Evolutionary conservation across 176 grass and related monocot genomes (phyloP).

Genomic region (Aechmea fasciata): DNA sequence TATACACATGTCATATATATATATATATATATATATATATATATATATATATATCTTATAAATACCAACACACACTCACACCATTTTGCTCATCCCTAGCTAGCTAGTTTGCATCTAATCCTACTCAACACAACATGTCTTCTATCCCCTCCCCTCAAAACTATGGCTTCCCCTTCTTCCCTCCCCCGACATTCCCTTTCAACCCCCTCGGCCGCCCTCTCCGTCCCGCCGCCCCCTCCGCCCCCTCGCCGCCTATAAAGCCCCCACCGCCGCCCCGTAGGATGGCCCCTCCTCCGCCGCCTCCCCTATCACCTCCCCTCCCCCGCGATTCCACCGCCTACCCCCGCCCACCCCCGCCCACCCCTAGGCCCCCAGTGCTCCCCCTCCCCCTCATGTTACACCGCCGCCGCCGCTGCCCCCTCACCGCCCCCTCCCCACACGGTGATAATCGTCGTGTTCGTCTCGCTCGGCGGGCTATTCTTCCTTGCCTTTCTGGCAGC

Average conservation of each 20-base stretch:
- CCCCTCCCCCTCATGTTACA: background rate
- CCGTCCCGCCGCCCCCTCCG: background rate
- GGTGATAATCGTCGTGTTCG: constrained; percentile 1
- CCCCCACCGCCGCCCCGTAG: background rate
- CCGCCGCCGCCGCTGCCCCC: background rate
- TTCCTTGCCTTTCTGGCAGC: constrained; percentile 11
- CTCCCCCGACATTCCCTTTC: background rate
- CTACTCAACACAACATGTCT: no score
- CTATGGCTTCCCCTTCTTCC: background rate
- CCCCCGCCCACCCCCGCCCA: background rate
- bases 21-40: no score
- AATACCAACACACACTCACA: no score
- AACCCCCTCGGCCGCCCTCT: background rate
- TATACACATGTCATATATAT: no score
- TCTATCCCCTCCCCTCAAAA: background rate
- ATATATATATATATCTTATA: no score
- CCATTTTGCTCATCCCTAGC: no score
- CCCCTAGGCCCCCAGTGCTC: background rate
- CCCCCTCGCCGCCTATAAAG: background rate
- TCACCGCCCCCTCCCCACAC: background rate
- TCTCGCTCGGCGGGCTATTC: constrained; percentile 2
- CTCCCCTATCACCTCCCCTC: background rate
- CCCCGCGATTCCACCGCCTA: background rate
- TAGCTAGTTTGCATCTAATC: no score
- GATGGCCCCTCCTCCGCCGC: background rate